phyloP scores from a whole-genome alignment of 202 grass and related monocot species.

The Digitaria exilis region DNA sequence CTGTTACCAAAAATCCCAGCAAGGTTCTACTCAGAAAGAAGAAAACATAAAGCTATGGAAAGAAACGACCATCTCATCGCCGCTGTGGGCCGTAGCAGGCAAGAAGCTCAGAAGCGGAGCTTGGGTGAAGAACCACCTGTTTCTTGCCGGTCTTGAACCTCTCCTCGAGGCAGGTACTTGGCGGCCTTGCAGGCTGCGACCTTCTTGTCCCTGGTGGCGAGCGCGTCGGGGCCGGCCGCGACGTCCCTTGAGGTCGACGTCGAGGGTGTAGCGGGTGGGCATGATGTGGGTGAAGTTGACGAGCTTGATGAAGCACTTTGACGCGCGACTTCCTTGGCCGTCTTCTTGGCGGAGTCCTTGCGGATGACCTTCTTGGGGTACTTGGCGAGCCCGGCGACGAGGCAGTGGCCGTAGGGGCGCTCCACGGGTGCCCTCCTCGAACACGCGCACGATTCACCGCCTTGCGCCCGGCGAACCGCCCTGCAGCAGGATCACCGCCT shows the following conservation, averaged over 20 bases:
- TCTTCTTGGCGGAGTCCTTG: conserved; percentile 80
- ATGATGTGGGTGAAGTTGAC: conserved; percentile 86
- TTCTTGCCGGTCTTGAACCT: conserved; percentile 79
- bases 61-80: conserved; percentile 19
- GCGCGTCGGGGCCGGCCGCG: conserved; percentile 47
- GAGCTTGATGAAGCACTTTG: conserved; percentile 84
- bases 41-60: conserved; percentile 20
- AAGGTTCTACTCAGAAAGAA: neutral
- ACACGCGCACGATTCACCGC: conserved; percentile 87
- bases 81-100: too few species aligned
- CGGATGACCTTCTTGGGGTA: conserved; percentile 82
- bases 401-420: conserved; percentile 85
- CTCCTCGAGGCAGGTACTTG: conserved; percentile 73
- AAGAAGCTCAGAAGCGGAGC: conserved; percentile 58
- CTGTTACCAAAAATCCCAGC: neutral
- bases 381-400: conserved; percentile 68
- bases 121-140: conserved; percentile 84
- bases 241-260: conserved; percentile 79
- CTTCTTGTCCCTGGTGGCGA: conserved; percentile 69
- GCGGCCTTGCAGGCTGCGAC: conserved; percentile 65
- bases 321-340: conserved; percentile 92
- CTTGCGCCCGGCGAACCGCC: conserved; percentile 72
- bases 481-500: conserved; percentile 81
- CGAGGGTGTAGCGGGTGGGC: conserved; percentile 89
- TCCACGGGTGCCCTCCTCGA: conserved; percentile 82